These are phyloP conservation scores for Rhodotorula paludigena DNA, from an alignment of 768 basidiomycete species.

Conservation along the genomic window DNA sequence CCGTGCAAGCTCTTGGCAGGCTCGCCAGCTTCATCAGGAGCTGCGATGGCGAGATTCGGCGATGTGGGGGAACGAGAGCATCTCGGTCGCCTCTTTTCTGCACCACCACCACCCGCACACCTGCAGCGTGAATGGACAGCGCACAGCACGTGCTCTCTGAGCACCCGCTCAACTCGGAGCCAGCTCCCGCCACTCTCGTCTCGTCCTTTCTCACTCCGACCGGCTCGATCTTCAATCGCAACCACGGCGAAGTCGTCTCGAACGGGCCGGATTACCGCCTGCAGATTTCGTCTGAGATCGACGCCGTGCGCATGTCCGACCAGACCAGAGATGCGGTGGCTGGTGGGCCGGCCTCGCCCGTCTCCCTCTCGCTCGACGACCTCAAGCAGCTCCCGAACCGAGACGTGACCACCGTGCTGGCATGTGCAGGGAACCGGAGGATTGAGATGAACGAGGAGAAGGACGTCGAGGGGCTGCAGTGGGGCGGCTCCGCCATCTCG, in stretches of 20 bases:
- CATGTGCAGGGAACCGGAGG: slow-evolving; percentile 46
- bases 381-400: slow-evolving; percentile 32
- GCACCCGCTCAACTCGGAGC: slow-evolving; percentile 67
- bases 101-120: too few relatives aligned
- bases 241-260: slow-evolving; percentile 54
- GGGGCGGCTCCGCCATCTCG: slow-evolving; percentile 14
- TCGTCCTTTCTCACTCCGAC: slow-evolving; percentile 62
- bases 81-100: background rate
- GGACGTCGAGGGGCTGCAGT: slow-evolving; percentile 26
- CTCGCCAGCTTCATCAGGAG: too few relatives aligned
- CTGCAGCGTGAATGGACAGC: background rate
- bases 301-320: background rate
- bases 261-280: slow-evolving; percentile 38
- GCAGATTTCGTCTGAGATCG: background rate
- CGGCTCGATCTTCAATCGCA: slow-evolving; percentile 64
- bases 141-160: slow-evolving; percentile 24
- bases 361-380: slow-evolving; percentile 43
- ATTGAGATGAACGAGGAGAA: slow-evolving; percentile 29
- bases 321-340: too few relatives aligned
- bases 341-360: too few relatives aligned
- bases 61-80: background rate
- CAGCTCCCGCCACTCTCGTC: slow-evolving; percentile 56
- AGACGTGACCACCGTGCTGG: slow-evolving; percentile 56
- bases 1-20: too few relatives aligned
- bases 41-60: too few relatives aligned